Percentiles rank a stretch among this genome's conserved stretches.
These are phyloP conservation scores for Carex scoparia DNA, from an alignment of 176 grass and related monocot genomes.

Conservation along the genomic window DNA sequence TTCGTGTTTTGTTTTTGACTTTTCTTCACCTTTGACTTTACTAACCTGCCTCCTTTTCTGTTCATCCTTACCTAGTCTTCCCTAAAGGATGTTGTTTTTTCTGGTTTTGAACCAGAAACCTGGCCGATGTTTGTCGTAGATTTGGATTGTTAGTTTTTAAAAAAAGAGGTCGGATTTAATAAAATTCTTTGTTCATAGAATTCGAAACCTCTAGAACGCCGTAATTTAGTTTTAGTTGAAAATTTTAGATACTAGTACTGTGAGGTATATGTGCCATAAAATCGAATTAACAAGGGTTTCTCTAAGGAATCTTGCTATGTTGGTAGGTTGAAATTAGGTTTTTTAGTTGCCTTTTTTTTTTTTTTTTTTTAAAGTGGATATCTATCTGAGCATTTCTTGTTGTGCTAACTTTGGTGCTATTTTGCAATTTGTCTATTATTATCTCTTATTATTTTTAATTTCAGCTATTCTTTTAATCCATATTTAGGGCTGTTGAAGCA, in stretches of 20 bases:
- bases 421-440: not conserved
- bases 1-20: constrained; percentile 13
- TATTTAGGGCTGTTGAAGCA: constrained; percentile 3
- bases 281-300: not conserved
- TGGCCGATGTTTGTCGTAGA: not conserved
- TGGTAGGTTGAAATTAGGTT: constrained; percentile 20
- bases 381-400: constrained; percentile 7
- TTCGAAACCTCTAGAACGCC: not conserved
- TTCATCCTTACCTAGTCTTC: constrained; percentile 1
- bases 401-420: not conserved
- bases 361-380: not conserved
- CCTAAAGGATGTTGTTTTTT: not conserved
- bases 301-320: not conserved
- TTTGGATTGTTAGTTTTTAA: not conserved
- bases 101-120: not conserved
- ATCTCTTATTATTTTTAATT: not conserved
- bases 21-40: constrained; percentile 28
- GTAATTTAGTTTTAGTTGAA: not conserved
- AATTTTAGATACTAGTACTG: not conserved
- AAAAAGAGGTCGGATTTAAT: not conserved
- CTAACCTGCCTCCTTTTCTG: not conserved
- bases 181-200: not conserved
- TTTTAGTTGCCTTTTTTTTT: constrained; percentile 2
- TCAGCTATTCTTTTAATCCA: not conserved
- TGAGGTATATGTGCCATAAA: not conserved